Base-by-base conservation (phyloP, 257 asterid species). In the Linderniella brevidens region DNA sequence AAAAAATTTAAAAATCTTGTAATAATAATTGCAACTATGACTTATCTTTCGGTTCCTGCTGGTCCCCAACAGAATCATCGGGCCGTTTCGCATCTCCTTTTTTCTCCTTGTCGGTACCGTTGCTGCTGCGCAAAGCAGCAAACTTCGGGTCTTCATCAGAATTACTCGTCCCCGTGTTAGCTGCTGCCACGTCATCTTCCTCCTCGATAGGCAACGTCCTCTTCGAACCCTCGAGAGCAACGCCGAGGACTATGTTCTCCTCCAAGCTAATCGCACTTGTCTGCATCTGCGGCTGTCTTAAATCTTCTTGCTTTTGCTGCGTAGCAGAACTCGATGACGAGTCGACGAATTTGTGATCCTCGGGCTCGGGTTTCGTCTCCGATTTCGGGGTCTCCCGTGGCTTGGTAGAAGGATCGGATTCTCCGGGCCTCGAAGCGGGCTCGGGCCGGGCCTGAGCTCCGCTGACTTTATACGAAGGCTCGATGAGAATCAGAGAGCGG, bases 171-270 rank as follows among this genome's bases (percentile, higher is more conserved):
- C n/a, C n/a, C n/a, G n/a, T n/a, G n/a, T n/a, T n/a, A n/a, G n/a
- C n/a, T n/a, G n/a, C n/a, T n/a, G n/a, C n/a, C n/a, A n/a, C n/a
- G n/a, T n/a, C 49, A 45, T 50, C 61, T 13, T 57, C 75, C 19
- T 83, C 97, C 46, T 80, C 97, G 20, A 87, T 83, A 19, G 97
- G 93, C 18, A 87, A 77, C 38, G 92, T 80, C 61, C 97, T 78
- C 66, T 80, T 86, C 8, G 95, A 80, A 19, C 95, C 97, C 9
- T 80, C 95, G 54, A 87, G 56, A 39, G 93, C 97, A 66, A 83
- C 95, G 13, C 97, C 97, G 25, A 87, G 92, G 35, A 87, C 88
- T 25, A 87, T 73, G 39, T 87, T 87, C 58, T 87, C 97, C 66
- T 88, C 97, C 54, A 80, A 43, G 54, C 74, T 68, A 41, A 82